Evolutionary conservation across 208 protist species (phyloP).

Genomic region (Vickermania ingenoplastis): DNA sequence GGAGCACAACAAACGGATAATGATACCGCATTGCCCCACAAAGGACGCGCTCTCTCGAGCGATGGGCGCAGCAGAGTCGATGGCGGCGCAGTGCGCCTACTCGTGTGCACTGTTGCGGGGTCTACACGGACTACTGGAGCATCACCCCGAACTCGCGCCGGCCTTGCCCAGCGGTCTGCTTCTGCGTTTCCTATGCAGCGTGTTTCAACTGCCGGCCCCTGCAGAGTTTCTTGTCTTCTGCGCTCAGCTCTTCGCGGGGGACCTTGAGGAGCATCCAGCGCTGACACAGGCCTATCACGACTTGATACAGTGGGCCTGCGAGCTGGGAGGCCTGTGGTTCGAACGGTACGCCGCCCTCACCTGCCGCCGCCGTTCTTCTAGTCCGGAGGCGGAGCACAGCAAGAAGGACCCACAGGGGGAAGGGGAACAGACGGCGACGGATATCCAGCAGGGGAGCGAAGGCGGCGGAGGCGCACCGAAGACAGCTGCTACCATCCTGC

Average conservation of each 20-base stretch:
- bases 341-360: no score
- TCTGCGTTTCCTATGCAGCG: slow-evolving; percentile 13
- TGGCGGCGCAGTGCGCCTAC: slow-evolving; percentile 60
- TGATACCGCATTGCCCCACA: neutral
- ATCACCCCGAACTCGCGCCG: slow-evolving; percentile 6
- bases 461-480: neutral
- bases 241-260: slow-evolving; percentile 14
- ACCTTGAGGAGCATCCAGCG: slow-evolving; percentile 7
- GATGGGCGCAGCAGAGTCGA: slow-evolving; percentile 35
- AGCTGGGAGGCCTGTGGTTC: slow-evolving; percentile 22
- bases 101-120: slow-evolving; percentile 17
- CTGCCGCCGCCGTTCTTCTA: no score
- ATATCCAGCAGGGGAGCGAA: neutral
- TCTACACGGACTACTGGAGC: slow-evolving; percentile 11
- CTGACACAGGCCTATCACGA: slow-evolving; percentile 19
- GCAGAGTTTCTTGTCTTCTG: slow-evolving; percentile 27
- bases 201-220: slow-evolving; percentile 10
- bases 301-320: slow-evolving; percentile 32
- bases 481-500: no score
- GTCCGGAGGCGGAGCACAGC: no score
- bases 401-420: neutral
- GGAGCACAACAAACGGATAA: neutral
- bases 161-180: slow-evolving; percentile 10
- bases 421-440: slow-evolving; percentile 8
- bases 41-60: slow-evolving; percentile 49